These are phyloP conservation scores for Yamadazyma triangularis DNA, from an alignment of 1,139 yeast species.

Conservation along the genomic window DNA sequence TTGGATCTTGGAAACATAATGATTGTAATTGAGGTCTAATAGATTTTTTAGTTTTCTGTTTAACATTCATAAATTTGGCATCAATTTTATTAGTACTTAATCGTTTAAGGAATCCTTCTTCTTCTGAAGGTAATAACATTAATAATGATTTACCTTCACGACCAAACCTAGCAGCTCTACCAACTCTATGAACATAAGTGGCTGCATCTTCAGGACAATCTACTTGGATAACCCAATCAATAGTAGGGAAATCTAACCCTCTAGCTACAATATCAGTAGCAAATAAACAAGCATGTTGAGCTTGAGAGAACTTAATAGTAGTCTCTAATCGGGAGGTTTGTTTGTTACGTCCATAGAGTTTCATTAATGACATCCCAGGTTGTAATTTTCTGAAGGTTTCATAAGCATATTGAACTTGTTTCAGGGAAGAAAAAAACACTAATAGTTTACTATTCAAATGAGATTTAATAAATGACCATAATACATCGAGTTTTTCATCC, in stretches of 20 bases:
- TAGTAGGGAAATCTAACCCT: constrained; percentile 95
- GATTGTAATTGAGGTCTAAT: constrained; percentile 85
- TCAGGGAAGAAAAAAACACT: constrained; percentile 88
- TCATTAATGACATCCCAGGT: constrained; percentile 92
- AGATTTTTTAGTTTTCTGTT: constrained; percentile 70
- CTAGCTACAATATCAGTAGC: constrained; percentile 98
- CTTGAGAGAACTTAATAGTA: constrained; percentile 75
- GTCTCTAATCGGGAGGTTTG: constrained; percentile 92
- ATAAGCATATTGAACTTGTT: constrained; percentile 90
- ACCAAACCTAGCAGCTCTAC: constrained; percentile 93
- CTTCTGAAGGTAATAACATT: constrained; percentile 81
- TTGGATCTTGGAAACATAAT: constrained; percentile 86
- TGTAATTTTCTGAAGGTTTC: constrained; percentile 89
- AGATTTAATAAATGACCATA: constrained; percentile 87
- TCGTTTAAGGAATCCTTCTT: constrained; percentile 67
- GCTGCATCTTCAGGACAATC: constrained; percentile 97
- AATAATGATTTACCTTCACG: constrained; percentile 81
- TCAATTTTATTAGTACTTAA: constrained; percentile 62
- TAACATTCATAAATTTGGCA: constrained; percentile 68
- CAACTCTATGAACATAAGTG: constrained; percentile 94
- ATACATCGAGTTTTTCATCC: constrained; percentile 76
- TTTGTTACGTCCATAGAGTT: constrained; percentile 92
- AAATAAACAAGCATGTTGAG: constrained; percentile 83
- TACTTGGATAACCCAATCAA: constrained; percentile 95
- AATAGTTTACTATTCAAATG: constrained; percentile 82